Evolutionary conservation across 305 asterid genomes (phyloP).

Genomic region (Salvia sclarea): DNA sequence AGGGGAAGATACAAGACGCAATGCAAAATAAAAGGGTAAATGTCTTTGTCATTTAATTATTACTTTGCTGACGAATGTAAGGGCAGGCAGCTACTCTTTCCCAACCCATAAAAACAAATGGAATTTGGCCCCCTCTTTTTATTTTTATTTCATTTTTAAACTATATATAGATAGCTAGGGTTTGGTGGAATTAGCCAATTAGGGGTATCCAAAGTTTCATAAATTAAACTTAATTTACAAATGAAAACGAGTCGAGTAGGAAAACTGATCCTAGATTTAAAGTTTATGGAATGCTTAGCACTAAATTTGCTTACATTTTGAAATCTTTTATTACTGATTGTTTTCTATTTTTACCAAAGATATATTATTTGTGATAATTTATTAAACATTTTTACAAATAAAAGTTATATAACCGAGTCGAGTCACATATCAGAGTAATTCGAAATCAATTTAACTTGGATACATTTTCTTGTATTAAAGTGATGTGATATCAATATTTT

Average conservation of each 20-base stretch:
- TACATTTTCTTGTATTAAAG: not conserved
- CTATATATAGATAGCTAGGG: not conserved
- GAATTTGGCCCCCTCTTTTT: not conserved
- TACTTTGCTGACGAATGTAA: slow-evolving; percentile 29
- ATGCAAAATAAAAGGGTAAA: not conserved
- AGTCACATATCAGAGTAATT: not conserved
- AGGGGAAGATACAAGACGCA: not conserved
- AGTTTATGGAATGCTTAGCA: not conserved
- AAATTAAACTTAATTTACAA: not conserved
- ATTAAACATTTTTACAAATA: too few relatives aligned
- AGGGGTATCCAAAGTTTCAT: not conserved
- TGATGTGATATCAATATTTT: not conserved
- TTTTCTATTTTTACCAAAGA: not conserved
- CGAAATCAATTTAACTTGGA: not conserved
- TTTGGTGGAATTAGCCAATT: not conserved
- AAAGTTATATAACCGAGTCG: not conserved
- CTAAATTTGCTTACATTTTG: not conserved
- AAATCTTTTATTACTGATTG: not conserved
- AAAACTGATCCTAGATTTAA: not conserved
- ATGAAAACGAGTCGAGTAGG: not conserved
- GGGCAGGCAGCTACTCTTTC: slow-evolving; percentile 22
- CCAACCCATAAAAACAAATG: slow-evolving; percentile 2
- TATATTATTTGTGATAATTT: too few relatives aligned
- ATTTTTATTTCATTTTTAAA: not conserved
- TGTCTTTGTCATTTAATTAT: slow-evolving; percentile 28